phyloP scores from a whole-genome alignment of 2,329 filamentous ascomycete species.

The Tolypocladium ophioglossoides region DNA sequence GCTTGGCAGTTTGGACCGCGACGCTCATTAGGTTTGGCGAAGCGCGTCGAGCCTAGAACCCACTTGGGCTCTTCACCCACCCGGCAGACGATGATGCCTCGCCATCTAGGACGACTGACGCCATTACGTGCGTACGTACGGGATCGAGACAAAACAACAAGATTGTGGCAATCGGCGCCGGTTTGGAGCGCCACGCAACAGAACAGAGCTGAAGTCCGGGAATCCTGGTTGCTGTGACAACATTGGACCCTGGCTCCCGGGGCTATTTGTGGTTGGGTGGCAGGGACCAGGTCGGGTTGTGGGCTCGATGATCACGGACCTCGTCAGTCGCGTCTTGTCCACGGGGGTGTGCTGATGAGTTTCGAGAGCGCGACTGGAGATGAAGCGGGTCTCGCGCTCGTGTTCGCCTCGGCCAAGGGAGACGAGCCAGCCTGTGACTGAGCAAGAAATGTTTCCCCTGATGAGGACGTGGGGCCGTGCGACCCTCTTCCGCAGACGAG shows the following conservation, averaged over 20 bases:
- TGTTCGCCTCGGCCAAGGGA: neutral
- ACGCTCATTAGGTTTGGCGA: neutral
- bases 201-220: neutral
- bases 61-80: neutral
- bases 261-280: slow-evolving; percentile 9
- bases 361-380: neutral
- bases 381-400: neutral
- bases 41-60: neutral
- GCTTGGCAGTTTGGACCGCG: neutral
- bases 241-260: slow-evolving; percentile 7
- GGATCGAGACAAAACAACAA: neutral
- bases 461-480: neutral
- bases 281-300: neutral
- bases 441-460: too few relatives aligned
- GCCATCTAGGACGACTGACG: neutral
- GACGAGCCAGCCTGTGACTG: neutral
- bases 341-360: neutral
- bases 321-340: neutral
- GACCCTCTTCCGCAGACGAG: neutral
- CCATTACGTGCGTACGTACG: neutral
- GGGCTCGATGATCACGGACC: neutral
- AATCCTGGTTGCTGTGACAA: slow-evolving; percentile 14
- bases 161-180: neutral
- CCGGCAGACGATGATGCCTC: neutral
- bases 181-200: neutral